These are phyloP conservation scores for Leccinum variicolor DNA, from an alignment of 768 basidiomycete species.

Conservation along the genomic window DNA sequence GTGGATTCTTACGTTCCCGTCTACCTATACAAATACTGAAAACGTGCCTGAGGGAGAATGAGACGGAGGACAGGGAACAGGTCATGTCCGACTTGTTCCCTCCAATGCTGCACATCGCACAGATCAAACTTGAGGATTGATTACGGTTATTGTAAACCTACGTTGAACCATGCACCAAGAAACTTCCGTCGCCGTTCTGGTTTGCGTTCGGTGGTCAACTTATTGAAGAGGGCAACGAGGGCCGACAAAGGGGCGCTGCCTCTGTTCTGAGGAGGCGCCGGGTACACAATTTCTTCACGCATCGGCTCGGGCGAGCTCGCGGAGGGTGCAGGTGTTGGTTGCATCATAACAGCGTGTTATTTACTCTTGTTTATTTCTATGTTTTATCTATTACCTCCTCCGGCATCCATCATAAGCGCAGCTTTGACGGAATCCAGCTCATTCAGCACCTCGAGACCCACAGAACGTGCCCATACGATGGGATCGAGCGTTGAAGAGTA, in stretches of 20 bases:
- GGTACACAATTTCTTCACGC: conserved; percentile 36
- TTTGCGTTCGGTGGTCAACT: conserved; percentile 67
- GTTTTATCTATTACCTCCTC: conserved; percentile 32
- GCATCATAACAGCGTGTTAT: conserved; percentile 36
- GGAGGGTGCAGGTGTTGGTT: conserved; percentile 67
- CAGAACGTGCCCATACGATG: conserved; percentile 82
- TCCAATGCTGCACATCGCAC: conserved; percentile 63
- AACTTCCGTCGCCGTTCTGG: conserved; percentile 69
- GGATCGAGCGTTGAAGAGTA: conserved; percentile 66
- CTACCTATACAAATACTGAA: background rate
- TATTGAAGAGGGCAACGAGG: conserved; percentile 70
- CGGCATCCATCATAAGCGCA: conserved; percentile 80
- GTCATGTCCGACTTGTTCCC: conserved; percentile 80
- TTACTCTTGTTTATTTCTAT: background rate
- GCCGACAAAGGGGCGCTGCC: conserved; percentile 70
- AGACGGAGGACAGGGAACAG: conserved; percentile 88
- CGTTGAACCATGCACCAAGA: conserved; percentile 77
- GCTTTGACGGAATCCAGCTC: conserved; percentile 83
- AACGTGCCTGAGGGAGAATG: conserved; percentile 78
- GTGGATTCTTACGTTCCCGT: conserved; percentile 1
- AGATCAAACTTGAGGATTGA: conserved; percentile 8
- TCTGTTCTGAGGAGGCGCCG: conserved; percentile 59
- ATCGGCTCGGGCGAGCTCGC: conserved; percentile 41
- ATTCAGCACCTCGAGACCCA: conserved; percentile 88
- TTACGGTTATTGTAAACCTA: conserved; percentile 36